These are phyloP conservation scores for Hyaloperonospora arabidopsidis DNA, from an alignment of 352 stramenopile genomes.

Conservation along the genomic window DNA sequence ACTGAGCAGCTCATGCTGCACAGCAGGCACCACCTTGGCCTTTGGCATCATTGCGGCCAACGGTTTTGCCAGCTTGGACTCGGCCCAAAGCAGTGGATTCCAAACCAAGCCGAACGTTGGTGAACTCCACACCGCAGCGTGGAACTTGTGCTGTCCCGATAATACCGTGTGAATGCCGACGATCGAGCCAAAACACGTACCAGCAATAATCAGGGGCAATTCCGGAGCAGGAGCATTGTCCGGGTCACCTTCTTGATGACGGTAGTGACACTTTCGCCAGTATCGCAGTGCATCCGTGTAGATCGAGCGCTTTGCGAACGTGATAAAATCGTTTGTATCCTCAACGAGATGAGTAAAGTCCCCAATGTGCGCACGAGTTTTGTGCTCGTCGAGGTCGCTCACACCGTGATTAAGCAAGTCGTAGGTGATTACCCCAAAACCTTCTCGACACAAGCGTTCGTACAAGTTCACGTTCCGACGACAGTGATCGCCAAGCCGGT, in stretches of 20 bases:
- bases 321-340: constrained; percentile 41
- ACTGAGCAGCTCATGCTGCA: constrained; percentile 31
- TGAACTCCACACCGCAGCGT: constrained; percentile 25
- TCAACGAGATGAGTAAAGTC: constrained; percentile 40
- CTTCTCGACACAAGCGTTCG: constrained; percentile 34
- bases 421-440: constrained; percentile 43
- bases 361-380: constrained; percentile 32
- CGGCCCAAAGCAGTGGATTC: constrained; percentile 25
- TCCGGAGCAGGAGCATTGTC: constrained; percentile 6
- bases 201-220: constrained; percentile 32
- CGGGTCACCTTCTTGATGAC: constrained; percentile 3
- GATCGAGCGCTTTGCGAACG: constrained; percentile 30
- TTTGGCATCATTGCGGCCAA: constrained; percentile 26
- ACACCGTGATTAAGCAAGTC: constrained; percentile 43
- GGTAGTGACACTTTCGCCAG: constrained; percentile 18
- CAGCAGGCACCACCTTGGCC: constrained; percentile 26
- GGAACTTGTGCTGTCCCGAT: constrained; percentile 32
- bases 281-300: constrained; percentile 24
- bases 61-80: constrained; percentile 21
- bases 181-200: constrained; percentile 33
- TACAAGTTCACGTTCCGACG: constrained; percentile 37
- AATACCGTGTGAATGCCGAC: constrained; percentile 33
- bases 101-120: constrained; percentile 30
- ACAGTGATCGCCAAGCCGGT: constrained; percentile 42
- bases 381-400: constrained; percentile 32